These are phyloP conservation scores for Phyllosticta citribraziliensis DNA, from an alignment of 2,329 filamentous ascomycete genomes.

Conservation along the genomic window DNA sequence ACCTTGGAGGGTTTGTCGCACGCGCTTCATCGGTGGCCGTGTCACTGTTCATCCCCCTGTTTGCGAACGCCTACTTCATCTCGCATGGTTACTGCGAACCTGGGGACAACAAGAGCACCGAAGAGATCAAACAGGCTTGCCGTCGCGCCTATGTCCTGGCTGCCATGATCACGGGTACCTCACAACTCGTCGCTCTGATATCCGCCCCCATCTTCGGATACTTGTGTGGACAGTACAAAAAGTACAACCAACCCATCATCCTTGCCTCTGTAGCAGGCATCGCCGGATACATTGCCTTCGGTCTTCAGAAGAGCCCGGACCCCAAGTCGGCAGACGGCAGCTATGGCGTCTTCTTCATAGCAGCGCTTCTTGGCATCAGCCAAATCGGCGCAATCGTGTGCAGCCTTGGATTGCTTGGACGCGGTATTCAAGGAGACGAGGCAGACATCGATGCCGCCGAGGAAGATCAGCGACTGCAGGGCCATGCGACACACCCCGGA, in stretches of 20 bases:
- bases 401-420: conserved; percentile 78
- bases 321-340: conserved; percentile 59
- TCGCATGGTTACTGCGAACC: conserved; percentile 63
- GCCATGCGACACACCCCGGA: neutral
- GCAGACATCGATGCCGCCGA: conserved; percentile 8
- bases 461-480: conserved; percentile 2
- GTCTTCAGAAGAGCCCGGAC: conserved; percentile 67
- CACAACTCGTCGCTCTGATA: conserved; percentile 75
- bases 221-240: conserved; percentile 54
- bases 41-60: conserved; percentile 87
- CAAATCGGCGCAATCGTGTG: conserved; percentile 97
- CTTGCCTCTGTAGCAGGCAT: conserved; percentile 64
- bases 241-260: conserved; percentile 63
- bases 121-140: conserved; percentile 75
- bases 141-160: conserved; percentile 79
- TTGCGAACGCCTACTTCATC: conserved; percentile 85
- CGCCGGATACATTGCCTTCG: conserved; percentile 67
- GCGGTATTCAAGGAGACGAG: conserved; percentile 56
- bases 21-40: conserved; percentile 92
- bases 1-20: conserved; percentile 83
- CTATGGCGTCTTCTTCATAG: conserved; percentile 62
- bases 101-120: conserved; percentile 29
- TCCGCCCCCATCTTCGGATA: conserved; percentile 84
- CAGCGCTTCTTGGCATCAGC: conserved; percentile 74
- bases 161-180: conserved; percentile 76